phyloP scores from a whole-genome alignment of 345 rosid genomes.

The Atalantia buxifolia region DNA sequence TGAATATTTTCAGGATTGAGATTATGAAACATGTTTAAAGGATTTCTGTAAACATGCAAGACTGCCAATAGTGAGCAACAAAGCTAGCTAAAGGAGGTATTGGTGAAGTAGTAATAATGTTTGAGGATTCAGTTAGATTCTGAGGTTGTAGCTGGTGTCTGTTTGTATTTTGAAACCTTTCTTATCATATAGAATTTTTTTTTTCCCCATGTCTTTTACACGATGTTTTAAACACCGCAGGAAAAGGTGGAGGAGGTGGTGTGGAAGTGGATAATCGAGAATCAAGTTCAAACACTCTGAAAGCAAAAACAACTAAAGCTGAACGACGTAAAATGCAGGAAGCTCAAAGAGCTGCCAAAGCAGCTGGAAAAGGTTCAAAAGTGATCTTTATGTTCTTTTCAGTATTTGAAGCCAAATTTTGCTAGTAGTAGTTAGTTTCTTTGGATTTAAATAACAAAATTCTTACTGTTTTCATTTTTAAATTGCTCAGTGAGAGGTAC shows the following conservation, averaged over 20 bases:
- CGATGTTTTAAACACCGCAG: constrained; percentile 31
- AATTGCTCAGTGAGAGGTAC: background rate
- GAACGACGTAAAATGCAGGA: constrained; percentile 74
- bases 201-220: background rate
- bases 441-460: background rate
- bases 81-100: background rate
- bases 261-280: constrained; percentile 31
- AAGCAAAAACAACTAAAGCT: constrained; percentile 63
- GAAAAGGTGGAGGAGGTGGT: constrained; percentile 25
- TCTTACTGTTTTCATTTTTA: background rate
- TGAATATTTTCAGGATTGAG: too few species aligned
- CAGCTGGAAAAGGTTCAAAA: constrained; percentile 43
- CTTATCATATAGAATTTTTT: background rate
- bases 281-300: constrained; percentile 33
- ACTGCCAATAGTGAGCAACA: background rate
- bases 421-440: background rate
- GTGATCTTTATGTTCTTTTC: background rate
- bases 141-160: background rate
- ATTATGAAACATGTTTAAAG: too few species aligned
- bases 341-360: constrained; percentile 66
- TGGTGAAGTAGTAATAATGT: background rate
- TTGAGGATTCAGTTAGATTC: background rate
- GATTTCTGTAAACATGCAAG: background rate
- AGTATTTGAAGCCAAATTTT: background rate
- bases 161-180: background rate